These are phyloP conservation scores for Euryodendron excelsum DNA, from an alignment of 148 eudicot species.

Conservation along the genomic window DNA sequence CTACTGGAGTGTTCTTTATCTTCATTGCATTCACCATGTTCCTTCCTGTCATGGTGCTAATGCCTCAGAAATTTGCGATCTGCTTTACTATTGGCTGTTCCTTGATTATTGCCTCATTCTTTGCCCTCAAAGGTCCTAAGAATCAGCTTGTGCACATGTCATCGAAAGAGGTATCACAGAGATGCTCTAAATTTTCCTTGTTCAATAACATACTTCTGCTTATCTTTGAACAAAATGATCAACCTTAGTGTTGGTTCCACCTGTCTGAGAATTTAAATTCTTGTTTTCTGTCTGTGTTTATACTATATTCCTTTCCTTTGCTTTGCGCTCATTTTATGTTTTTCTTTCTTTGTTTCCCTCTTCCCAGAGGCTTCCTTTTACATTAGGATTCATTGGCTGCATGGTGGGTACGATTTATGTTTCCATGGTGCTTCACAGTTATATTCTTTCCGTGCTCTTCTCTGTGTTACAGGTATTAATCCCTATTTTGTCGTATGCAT, in stretches of 20 bases:
- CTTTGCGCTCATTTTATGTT: neutral
- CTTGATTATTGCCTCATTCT: slow-evolving; percentile 52
- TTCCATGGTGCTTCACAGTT: slow-evolving; percentile 63
- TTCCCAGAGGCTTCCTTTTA: slow-evolving; percentile 57
- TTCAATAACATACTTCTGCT: neutral
- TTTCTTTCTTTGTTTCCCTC: neutral
- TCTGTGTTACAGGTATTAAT: slow-evolving; percentile 53
- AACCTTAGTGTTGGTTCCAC: neutral
- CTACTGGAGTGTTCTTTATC: slow-evolving; percentile 49
- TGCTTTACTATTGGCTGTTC: slow-evolving; percentile 61
- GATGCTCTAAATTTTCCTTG: neutral
- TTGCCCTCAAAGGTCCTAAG: slow-evolving; percentile 61
- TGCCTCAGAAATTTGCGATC: slow-evolving; percentile 65
- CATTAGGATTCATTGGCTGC: slow-evolving; percentile 49
- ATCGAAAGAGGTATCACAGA: slow-evolving; percentile 46
- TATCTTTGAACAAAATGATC: neutral
- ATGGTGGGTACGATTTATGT: slow-evolving; percentile 65
- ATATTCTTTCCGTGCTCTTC: slow-evolving; percentile 55
- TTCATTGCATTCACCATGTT: slow-evolving; percentile 60
- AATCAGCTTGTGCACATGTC: slow-evolving; percentile 55
- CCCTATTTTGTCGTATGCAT: neutral
- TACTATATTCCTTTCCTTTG: neutral
- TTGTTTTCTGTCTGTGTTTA: neutral
- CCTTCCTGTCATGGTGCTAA: slow-evolving; percentile 63
- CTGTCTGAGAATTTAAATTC: neutral